Conservation (phyloP, 1,284 basidiomycete species). For the Boletus sp. region DNA sequence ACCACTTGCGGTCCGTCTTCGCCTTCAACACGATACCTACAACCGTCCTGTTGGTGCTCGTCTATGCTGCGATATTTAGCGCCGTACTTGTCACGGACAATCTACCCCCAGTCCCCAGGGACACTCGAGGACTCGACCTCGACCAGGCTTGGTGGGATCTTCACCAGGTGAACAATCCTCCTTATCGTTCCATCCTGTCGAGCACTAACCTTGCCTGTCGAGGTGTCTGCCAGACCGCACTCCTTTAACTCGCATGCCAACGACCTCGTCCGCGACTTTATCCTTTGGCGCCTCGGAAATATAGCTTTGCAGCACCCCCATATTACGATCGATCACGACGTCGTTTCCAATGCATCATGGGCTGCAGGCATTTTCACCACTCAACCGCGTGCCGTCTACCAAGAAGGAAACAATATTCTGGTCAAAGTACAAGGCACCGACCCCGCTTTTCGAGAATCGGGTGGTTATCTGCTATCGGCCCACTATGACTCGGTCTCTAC, state of each 20-base stretch:
- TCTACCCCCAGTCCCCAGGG: slow-evolving; percentile 44
- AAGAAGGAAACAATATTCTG: slow-evolving; percentile 70
- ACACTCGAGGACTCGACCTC: slow-evolving; percentile 51
- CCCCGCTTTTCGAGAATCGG: slow-evolving; percentile 28
- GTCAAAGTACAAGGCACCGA: slow-evolving; percentile 64
- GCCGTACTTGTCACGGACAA: slow-evolving; percentile 54
- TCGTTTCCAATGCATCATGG: slow-evolving; percentile 56
- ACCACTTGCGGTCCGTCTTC: slow-evolving; percentile 23
- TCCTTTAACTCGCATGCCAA: slow-evolving; percentile 76
- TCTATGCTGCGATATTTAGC: slow-evolving; percentile 52
- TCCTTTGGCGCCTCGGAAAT: slow-evolving; percentile 50
- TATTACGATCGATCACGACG: slow-evolving; percentile 53
- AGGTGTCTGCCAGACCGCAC: slow-evolving; percentile 68
- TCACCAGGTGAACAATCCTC: slow-evolving; percentile 43
- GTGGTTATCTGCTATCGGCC: slow-evolving; percentile 70
- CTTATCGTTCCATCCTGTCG: background rate
- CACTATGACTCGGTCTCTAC: slow-evolving; percentile 80
- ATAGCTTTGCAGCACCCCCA: slow-evolving; percentile 41
- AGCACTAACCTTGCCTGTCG: slow-evolving; percentile 2
- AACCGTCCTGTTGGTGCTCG: slow-evolving; percentile 45
- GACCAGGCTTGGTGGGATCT: slow-evolving; percentile 59
- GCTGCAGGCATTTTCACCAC: slow-evolving; percentile 17
- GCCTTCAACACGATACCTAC: slow-evolving; percentile 44
- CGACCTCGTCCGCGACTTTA: slow-evolving; percentile 55
- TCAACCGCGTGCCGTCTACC: slow-evolving; percentile 42